Evolutionary conservation across 169 alveolate genomes (phyloP).

Genomic region (Plasmodium vivax): DNA sequence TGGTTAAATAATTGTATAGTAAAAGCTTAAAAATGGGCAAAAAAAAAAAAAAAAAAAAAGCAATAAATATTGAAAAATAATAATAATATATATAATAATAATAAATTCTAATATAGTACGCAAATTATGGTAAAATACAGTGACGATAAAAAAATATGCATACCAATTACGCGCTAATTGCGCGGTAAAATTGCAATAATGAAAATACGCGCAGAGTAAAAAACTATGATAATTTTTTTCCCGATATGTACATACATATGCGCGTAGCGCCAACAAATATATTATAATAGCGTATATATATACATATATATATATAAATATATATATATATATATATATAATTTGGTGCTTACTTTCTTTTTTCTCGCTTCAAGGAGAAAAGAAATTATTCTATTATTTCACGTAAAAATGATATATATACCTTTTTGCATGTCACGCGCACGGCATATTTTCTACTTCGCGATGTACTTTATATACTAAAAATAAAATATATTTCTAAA

Average conservation of each 20-base stretch:
- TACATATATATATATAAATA: neutral
- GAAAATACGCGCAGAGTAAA: neutral
- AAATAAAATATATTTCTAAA: too few relatives aligned
- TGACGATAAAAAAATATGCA: neutral
- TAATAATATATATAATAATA: too few relatives aligned
- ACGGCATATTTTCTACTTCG: neutral
- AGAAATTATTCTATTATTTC: neutral
- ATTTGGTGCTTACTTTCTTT: neutral
- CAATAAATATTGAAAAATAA: neutral
- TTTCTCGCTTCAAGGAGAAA: neutral
- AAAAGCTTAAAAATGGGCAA: neutral
- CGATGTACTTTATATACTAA: neutral
- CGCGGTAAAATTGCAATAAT: neutral
- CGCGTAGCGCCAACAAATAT: neutral
- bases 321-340: neutral
- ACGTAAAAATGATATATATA: neutral
- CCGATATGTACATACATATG: neutral
- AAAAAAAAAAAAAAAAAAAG: neutral
- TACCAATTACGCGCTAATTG: neutral
- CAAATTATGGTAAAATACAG: neutral
- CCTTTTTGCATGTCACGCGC: neutral
- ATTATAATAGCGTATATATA: too few relatives aligned
- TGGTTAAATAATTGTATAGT: too few relatives aligned
- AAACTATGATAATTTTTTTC: too few relatives aligned
- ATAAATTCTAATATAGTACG: neutral